phyloP scores from a whole-genome alignment of 805 yeast genomes.

The Candida vaughaniae region DNA sequence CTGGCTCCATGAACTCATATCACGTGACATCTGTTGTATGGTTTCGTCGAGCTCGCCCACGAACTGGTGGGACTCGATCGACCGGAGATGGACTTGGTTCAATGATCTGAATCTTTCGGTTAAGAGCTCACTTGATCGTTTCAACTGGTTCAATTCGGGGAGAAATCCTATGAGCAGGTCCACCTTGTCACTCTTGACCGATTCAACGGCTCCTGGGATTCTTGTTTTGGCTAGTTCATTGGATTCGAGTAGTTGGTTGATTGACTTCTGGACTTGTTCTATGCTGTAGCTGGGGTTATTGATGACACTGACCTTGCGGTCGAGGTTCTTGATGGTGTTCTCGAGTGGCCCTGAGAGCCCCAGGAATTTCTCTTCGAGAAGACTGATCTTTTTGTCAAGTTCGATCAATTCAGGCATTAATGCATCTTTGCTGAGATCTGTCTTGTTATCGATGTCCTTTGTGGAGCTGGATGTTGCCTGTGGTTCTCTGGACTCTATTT shows the following conservation, averaged over 20 bases:
- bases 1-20: slow-evolving; percentile 30
- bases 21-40: slow-evolving; percentile 23
- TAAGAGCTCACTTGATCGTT: slow-evolving; percentile 23
- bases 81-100: slow-evolving; percentile 30
- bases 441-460: not conserved
- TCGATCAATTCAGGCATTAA: slow-evolving; percentile 8
- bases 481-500: not conserved
- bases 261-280: slow-evolving; percentile 21
- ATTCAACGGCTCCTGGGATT: slow-evolving; percentile 4
- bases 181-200: slow-evolving; percentile 17
- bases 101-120: slow-evolving; percentile 30
- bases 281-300: slow-evolving; percentile 34
- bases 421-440: too few relatives aligned
- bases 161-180: slow-evolving; percentile 24
- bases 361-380: slow-evolving; percentile 9
- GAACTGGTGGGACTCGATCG: slow-evolving; percentile 26
- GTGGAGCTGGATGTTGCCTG: not conserved
- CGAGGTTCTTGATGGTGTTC: slow-evolving; percentile 27
- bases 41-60: slow-evolving; percentile 26
- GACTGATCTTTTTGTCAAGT: slow-evolving; percentile 10
- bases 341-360: slow-evolving; percentile 9
- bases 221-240: slow-evolving; percentile 20
- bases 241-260: slow-evolving; percentile 23
- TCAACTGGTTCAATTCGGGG: slow-evolving; percentile 24
- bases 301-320: slow-evolving; percentile 32